A percentile compares a stretch with the other conserved stretches of the same genome.
Conservation (phyloP, 2,329 filamentous ascomycete species). For the Diaporthe capsici region DNA sequence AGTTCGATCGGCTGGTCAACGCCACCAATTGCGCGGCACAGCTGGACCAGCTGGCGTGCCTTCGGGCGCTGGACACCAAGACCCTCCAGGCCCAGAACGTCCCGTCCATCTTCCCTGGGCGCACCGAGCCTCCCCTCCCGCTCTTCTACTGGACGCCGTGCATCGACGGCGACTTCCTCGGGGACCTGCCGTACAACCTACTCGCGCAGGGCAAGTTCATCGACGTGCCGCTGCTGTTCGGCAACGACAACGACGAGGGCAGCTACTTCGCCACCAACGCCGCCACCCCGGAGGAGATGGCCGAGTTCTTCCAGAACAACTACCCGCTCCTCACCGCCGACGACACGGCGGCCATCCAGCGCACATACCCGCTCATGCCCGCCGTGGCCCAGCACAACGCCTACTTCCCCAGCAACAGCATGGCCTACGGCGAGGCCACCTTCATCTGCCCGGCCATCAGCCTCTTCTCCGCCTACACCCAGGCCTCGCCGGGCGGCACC, state of each 20-base stretch:
- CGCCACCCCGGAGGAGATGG: slow-evolving; percentile 51
- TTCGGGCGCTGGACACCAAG: slow-evolving; percentile 54
- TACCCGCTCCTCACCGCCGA: slow-evolving; percentile 58
- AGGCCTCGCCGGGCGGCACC: slow-evolving; percentile 30
- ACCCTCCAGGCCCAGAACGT: slow-evolving; percentile 58
- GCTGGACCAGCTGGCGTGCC: slow-evolving; percentile 56
- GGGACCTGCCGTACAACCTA: slow-evolving; percentile 57
- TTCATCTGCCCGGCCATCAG: slow-evolving; percentile 60
- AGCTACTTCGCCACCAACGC: slow-evolving; percentile 60
- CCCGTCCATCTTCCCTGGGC: slow-evolving; percentile 56
- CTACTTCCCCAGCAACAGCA: slow-evolving; percentile 60
- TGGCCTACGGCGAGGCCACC: slow-evolving; percentile 61
- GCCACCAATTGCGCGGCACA: slow-evolving; percentile 54
- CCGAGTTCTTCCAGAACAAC: slow-evolving; percentile 61
- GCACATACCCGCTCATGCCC: slow-evolving; percentile 55
- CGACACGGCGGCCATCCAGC: slow-evolving; percentile 53
- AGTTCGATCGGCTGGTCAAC: slow-evolving; percentile 57
- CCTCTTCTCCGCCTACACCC: slow-evolving; percentile 54
- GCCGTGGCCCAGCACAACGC: slow-evolving; percentile 54
- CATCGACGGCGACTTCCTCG: slow-evolving; percentile 62
- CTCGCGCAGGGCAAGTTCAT: slow-evolving; percentile 64
- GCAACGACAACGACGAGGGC: slow-evolving; percentile 63
- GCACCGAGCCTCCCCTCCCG: slow-evolving; percentile 49
- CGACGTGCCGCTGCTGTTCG: slow-evolving; percentile 67
- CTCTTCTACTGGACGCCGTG: slow-evolving; percentile 67